These are phyloP conservation scores for Hypoxylon rubiginosum DNA, from an alignment of 2,329 filamentous ascomycete species.

Conservation along the genomic window DNA sequence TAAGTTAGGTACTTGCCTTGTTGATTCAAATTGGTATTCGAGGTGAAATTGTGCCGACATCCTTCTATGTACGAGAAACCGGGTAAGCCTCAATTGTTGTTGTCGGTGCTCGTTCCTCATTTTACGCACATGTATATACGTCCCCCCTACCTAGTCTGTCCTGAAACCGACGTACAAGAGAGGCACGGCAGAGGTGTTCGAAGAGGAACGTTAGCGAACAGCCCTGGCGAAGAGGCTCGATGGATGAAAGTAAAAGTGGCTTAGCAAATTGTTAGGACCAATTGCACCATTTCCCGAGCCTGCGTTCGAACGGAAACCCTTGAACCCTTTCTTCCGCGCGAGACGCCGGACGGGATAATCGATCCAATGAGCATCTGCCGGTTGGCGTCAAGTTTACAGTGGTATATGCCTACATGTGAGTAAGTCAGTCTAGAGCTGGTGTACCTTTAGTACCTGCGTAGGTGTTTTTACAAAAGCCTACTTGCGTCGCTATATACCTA, in stretches of 20 bases:
- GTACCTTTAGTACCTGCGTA: constrained; percentile 17
- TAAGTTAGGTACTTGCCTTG: constrained; percentile 9
- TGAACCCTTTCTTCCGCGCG: constrained; percentile 41
- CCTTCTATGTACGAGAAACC: background rate
- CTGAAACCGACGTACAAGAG: constrained; percentile 22
- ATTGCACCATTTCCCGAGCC: constrained; percentile 40
- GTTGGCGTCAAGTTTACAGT: constrained; percentile 38
- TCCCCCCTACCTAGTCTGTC: constrained; percentile 4
- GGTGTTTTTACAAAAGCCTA: constrained; percentile 10
- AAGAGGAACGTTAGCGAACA: background rate
- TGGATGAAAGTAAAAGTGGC: constrained; percentile 23
- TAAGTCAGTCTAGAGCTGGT: background rate
- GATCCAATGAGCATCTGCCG: constrained; percentile 42
- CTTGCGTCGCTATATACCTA: constrained; percentile 1
- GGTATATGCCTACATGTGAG: background rate
- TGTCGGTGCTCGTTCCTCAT: background rate
- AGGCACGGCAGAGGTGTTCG: constrained; percentile 22
- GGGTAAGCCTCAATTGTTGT: background rate
- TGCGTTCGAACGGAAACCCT: constrained; percentile 33
- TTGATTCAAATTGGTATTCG: constrained; percentile 11
- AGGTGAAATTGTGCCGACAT: background rate
- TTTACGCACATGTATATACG: constrained; percentile 5
- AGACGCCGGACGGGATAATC: constrained; percentile 41
- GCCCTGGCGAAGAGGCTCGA: background rate
- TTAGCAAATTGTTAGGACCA: constrained; percentile 29